Evolutionary conservation across 2,329 filamentous ascomycete species (phyloP).

Genomic region (Aspergillus nomiae): DNA sequence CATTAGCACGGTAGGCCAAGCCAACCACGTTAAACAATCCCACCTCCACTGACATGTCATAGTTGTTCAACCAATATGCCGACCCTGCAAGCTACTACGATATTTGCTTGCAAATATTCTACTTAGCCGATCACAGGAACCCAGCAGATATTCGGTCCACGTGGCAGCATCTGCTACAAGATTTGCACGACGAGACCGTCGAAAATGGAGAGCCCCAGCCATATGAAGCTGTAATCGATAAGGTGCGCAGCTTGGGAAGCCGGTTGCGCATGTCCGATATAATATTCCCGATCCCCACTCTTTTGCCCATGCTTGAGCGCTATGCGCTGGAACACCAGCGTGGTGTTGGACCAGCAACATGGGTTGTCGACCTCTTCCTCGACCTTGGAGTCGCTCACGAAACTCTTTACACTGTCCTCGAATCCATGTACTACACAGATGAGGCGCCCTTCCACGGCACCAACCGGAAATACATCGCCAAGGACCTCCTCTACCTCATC

Average conservation of each 20-base stretch:
- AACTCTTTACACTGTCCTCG: conserved; percentile 62
- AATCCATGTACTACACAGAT: conserved; percentile 68
- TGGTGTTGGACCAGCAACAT: conserved; percentile 51
- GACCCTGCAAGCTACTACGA: conserved; percentile 93
- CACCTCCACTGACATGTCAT: conserved; percentile 22
- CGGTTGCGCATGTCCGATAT: conserved; percentile 59
- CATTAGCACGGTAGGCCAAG: conserved; percentile 69
- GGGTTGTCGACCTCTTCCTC: conserved; percentile 68
- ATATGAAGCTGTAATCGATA: conserved; percentile 54
- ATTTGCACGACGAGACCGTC: conserved; percentile 62
- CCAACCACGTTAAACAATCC: neutral
- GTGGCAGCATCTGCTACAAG: conserved; percentile 79
- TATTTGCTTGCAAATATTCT: conserved; percentile 88
- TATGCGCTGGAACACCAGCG: conserved; percentile 55
- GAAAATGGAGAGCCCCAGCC: conserved; percentile 45
- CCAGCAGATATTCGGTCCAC: conserved; percentile 79
- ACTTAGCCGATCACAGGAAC: conserved; percentile 87
- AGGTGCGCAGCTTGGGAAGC: conserved; percentile 59
- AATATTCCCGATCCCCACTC: conserved; percentile 56
- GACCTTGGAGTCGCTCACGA: conserved; percentile 65
- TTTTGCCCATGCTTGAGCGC: conserved; percentile 59
- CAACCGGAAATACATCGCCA: conserved; percentile 59
- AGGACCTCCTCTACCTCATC: conserved; percentile 64
- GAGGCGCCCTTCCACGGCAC: conserved; percentile 64
- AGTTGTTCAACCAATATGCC: conserved; percentile 92